phyloP scores from a whole-genome alignment of 176 grass and related monocot genomes.

The Cocos nucifera region DNA sequence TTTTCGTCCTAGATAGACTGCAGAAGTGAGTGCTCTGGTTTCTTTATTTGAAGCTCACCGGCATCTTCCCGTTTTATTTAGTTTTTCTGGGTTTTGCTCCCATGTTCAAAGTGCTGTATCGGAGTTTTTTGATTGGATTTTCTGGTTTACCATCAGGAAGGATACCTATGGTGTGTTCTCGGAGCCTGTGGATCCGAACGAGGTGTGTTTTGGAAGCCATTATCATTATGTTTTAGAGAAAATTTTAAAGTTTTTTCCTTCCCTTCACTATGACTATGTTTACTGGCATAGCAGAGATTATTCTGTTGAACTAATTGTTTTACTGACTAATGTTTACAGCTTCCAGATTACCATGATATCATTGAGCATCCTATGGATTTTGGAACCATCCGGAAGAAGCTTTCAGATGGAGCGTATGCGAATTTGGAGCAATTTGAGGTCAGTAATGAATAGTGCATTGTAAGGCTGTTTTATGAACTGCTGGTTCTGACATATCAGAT shows the following conservation, averaged over 20 bases:
- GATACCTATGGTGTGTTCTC: conserved; percentile 88
- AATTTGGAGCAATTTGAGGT: conserved; percentile 97
- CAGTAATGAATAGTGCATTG: not conserved
- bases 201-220: conserved; percentile 38
- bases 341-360: conserved; percentile 92
- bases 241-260: too few relatives aligned
- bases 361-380: conserved; percentile 97
- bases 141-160: conserved; percentile 66
- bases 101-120: not conserved
- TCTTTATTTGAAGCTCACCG: conserved; percentile 3
- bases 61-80: not conserved
- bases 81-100: conserved; percentile 7
- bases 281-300: too few relatives aligned
- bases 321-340: conserved; percentile 26
- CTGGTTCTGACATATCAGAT: too few relatives aligned
- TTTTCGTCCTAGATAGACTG: conserved; percentile 84
- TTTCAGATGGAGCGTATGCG: conserved; percentile 44
- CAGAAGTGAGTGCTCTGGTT: conserved; percentile 78
- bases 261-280: too few relatives aligned
- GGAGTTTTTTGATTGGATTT: conserved; percentile 9
- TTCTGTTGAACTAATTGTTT: not conserved
- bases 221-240: too few relatives aligned
- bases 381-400: conserved; percentile 65
- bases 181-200: conserved; percentile 77
- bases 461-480: too few relatives aligned